Conservation (phyloP, 768 basidiomycete species). For the Pilatotrama ljubarskyi region DNA sequence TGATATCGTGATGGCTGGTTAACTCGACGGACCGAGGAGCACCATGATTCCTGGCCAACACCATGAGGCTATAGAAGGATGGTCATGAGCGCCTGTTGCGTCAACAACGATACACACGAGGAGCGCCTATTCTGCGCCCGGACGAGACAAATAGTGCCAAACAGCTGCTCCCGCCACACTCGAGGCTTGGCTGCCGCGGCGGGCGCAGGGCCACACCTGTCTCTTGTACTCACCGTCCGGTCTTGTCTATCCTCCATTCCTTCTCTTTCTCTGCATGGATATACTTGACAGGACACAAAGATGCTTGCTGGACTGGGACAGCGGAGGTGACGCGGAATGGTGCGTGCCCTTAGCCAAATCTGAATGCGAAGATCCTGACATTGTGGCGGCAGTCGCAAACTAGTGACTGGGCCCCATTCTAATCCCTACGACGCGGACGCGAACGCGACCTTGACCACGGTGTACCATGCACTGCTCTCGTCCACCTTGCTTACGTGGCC, state of each 20-base stretch:
- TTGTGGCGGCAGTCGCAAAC: constrained; percentile 50
- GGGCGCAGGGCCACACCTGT: neutral
- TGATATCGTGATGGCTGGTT: no score
- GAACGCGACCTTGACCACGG: constrained; percentile 59
- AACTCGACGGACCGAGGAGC: no score
- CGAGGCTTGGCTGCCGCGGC: neutral
- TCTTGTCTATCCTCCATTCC: constrained; percentile 4
- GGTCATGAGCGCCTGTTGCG: neutral
- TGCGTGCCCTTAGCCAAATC: constrained; percentile 34
- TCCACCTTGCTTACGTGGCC: constrained; percentile 61
- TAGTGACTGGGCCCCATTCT: constrained; percentile 60
- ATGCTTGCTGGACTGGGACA: constrained; percentile 55
- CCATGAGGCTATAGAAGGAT: no score
- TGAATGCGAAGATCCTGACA: constrained; percentile 14
- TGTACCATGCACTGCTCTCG: constrained; percentile 67
- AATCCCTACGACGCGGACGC: constrained; percentile 54
- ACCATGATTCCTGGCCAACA: neutral
- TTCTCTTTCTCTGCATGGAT: constrained; percentile 46
- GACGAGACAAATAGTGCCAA: constrained; percentile 5
- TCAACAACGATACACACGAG: neutral
- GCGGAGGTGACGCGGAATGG: constrained; percentile 66
- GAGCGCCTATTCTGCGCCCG: neutral
- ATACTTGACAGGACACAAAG: constrained; percentile 53
- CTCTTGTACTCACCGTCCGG: constrained; percentile 4
- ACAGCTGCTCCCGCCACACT: constrained; percentile 6